A percentile compares a stretch with the other conserved stretches of the same genome.
phyloP scores from a whole-genome alignment of 2,329 filamentous ascomycete genomes.

The Aspergillus pseudoglaucus region DNA sequence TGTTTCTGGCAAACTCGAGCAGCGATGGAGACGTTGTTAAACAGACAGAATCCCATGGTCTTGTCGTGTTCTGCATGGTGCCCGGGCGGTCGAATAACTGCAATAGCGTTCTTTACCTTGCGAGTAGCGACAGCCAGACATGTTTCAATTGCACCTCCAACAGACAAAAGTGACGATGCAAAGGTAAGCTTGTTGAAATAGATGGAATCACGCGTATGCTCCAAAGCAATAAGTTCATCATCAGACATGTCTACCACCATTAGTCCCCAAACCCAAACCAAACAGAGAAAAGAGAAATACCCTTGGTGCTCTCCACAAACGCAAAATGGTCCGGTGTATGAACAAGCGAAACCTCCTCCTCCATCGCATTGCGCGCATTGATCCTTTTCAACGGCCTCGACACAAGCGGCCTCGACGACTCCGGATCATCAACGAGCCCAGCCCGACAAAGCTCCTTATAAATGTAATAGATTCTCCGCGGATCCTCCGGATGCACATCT shows the following conservation, averaged over 20 bases:
- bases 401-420: slow-evolving; percentile 44
- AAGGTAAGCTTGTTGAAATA: slow-evolving; percentile 80
- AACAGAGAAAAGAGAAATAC: slow-evolving; percentile 18
- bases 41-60: slow-evolving; percentile 92
- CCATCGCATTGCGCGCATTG: slow-evolving; percentile 66
- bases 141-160: slow-evolving; percentile 90
- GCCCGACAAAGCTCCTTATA: slow-evolving; percentile 80
- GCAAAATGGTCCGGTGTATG: slow-evolving; percentile 71
- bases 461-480: slow-evolving; percentile 84
- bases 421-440: slow-evolving; percentile 64
- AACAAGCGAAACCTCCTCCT: slow-evolving; percentile 71
- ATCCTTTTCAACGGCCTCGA: slow-evolving; percentile 62
- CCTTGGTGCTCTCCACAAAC: slow-evolving; percentile 61
- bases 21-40: slow-evolving; percentile 95
- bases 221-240: slow-evolving; percentile 62
- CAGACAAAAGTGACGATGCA: slow-evolving; percentile 73
- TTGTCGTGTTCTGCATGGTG: slow-evolving; percentile 86
- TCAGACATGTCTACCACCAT: slow-evolving; percentile 39
- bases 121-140: slow-evolving; percentile 82
- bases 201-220: slow-evolving; percentile 65
- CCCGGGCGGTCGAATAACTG: slow-evolving; percentile 87
- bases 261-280: background rate
- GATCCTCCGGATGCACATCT: slow-evolving; percentile 90
- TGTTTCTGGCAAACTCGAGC: slow-evolving; percentile 79
- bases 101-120: slow-evolving; percentile 87